These are phyloP conservation scores for Penicillium coprophilum DNA, from an alignment of 495 filamentous ascomycete species.

Conservation along the genomic window DNA sequence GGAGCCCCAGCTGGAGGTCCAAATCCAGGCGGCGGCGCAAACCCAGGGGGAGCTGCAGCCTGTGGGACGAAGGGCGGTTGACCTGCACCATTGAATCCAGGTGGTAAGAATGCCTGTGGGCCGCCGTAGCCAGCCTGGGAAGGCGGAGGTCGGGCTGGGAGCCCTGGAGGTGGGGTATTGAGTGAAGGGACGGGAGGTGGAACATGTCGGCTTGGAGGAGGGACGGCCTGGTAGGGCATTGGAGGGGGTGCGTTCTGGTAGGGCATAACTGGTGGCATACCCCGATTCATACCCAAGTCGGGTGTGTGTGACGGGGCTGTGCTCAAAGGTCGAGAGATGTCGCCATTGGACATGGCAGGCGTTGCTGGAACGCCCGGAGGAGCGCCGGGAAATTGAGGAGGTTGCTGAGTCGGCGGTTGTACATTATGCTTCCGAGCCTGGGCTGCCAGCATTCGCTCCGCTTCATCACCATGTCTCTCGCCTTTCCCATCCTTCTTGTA, in stretches of 20 bases:
- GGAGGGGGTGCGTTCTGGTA: slow-evolving; percentile 43
- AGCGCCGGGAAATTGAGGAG: slow-evolving; percentile 46
- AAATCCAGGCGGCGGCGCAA: slow-evolving; percentile 57
- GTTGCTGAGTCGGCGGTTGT: slow-evolving; percentile 62
- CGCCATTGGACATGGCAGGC: slow-evolving; percentile 57
- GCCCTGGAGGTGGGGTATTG: slow-evolving; percentile 68
- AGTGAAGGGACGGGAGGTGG: slow-evolving; percentile 46
- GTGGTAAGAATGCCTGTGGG: slow-evolving; percentile 65
- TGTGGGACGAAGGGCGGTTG: slow-evolving; percentile 41
- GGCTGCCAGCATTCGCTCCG: slow-evolving; percentile 87
- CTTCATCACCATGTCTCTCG: slow-evolving; percentile 91
- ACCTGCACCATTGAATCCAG: slow-evolving; percentile 51
- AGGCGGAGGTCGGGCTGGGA: slow-evolving; percentile 77
- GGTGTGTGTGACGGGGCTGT: slow-evolving; percentile 27
- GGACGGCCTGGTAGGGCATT: slow-evolving; percentile 38
- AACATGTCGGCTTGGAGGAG: slow-evolving; percentile 42
- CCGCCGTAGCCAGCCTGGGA: slow-evolving; percentile 76
- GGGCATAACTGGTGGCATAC: slow-evolving; percentile 31
- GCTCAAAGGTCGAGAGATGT: slow-evolving; percentile 44
- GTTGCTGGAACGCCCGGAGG: slow-evolving; percentile 40
- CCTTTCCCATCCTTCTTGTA: slow-evolving; percentile 99
- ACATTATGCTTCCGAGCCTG: slow-evolving; percentile 96
- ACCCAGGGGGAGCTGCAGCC: slow-evolving; percentile 54
- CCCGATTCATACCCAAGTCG: slow-evolving; percentile 38
- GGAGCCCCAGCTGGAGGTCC: slow-evolving; percentile 37